Conservation (phyloP, 257 asterid species). For the Solanum peruvianum region DNA sequence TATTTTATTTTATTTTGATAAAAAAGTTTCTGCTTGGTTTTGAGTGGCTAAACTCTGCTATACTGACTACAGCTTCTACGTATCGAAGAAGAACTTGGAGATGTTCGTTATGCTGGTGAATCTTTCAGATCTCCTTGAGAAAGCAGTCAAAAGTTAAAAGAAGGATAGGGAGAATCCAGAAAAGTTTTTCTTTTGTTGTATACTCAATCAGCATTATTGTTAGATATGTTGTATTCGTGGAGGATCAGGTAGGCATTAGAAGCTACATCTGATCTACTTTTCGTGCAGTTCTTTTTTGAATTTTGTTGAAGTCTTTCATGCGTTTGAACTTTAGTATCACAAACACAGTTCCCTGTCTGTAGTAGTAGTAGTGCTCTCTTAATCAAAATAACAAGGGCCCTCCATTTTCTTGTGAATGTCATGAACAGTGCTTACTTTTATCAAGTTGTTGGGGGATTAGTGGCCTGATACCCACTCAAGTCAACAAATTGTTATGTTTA, state of each 20-base stretch:
- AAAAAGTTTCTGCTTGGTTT: neutral
- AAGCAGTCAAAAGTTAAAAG: neutral
- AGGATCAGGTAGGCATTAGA: neutral
- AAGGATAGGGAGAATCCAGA: neutral
- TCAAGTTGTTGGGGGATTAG: neutral
- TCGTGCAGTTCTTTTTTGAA: neutral
- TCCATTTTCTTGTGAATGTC: neutral
- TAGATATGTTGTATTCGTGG: neutral
- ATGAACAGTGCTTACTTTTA: neutral
- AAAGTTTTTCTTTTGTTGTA: neutral
- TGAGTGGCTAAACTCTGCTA: neutral
- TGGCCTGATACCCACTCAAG: neutral
- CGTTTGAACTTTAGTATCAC: neutral
- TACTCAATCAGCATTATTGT: neutral
- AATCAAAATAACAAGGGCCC: neutral
- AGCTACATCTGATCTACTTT: neutral
- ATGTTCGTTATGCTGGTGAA: conserved; percentile 92
- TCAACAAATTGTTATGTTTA: neutral
- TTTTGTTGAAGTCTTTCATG: neutral
- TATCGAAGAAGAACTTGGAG: conserved; percentile 90
- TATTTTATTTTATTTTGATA: neutral
- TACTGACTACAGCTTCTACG: conserved; percentile 64
- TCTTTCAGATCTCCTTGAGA: conserved; percentile 74
- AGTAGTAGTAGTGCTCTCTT: neutral
- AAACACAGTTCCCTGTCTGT: neutral